Percentiles rank a stretch among this genome's conserved stretches.
These are phyloP conservation scores for Backusella circina DNA, from an alignment of 192 early-diverging fungal genomes.

Conservation along the genomic window DNA sequence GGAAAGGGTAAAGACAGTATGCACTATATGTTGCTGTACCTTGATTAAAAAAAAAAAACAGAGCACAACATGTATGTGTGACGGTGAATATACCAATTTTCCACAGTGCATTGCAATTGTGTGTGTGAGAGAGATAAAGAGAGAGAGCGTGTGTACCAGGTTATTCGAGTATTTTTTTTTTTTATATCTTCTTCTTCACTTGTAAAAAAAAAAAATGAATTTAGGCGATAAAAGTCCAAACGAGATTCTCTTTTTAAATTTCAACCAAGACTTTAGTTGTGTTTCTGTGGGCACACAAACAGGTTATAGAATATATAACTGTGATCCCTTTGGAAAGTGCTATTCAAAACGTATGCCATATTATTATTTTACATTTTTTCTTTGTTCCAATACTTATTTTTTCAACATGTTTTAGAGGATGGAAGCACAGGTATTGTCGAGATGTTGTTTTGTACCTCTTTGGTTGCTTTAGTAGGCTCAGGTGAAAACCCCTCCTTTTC, in stretches of 20 bases:
- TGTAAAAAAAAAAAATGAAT: constrained; percentile 51
- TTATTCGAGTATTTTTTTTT: neutral
- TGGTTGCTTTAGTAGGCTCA: constrained; percentile 93
- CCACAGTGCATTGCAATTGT: neutral
- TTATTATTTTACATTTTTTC: neutral
- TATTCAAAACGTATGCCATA: constrained; percentile 76
- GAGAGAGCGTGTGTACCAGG: too few relatives aligned
- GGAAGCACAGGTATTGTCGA: constrained; percentile 93
- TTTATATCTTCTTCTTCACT: neutral
- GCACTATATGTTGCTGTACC: neutral
- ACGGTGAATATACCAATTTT: neutral
- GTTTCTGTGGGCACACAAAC: constrained; percentile 81
- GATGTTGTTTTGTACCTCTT: constrained; percentile 96
- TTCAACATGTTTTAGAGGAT: constrained; percentile 68
- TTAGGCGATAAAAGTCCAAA: constrained; percentile 54
- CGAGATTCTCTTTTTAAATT: constrained; percentile 78
- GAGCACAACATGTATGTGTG: neutral
- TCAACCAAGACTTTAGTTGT: constrained; percentile 87
- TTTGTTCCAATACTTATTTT: too few relatives aligned
- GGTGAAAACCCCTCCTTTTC: constrained; percentile 87
- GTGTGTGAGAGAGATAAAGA: too few relatives aligned
- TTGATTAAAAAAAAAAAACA: too few relatives aligned
- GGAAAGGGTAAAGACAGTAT: neutral
- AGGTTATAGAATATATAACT: constrained; percentile 97
- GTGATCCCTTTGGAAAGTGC: constrained; percentile 95